Evolutionary conservation across 805 yeast species (phyloP), one percentile per base, ranked within the genome.

Genomic region (Candida adriatica): DNA sequence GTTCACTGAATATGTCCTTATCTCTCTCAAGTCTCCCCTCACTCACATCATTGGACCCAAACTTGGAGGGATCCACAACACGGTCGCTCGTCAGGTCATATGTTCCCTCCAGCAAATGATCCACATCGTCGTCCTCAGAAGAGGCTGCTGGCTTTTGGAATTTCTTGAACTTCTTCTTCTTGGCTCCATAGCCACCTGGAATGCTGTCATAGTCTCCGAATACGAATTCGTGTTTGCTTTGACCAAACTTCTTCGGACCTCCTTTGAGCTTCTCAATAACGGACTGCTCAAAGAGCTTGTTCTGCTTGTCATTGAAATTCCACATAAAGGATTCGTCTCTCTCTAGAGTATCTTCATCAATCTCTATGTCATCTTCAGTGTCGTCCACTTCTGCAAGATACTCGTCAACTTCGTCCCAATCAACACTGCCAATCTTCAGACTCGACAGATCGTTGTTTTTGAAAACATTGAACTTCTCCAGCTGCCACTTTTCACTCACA

Each of bases 391-490:
- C 50, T 14, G 44, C 41, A 15, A 49, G 16, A 31, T 45, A 57
- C 27, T 50, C 57, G 39, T 76, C 81, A 28, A 62, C 73, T 16
- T 78, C 87, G 14, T 70, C 59, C 90, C 90, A 82, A 51, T 79
- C 84, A 7, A 78, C 85, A 8, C 56, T 46, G 30, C 79, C 67
- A 29, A 63, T 54, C 30, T 76, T 59, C 32, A 64, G 56, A 30
- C 53, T 59, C 19, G 66, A 57, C 55, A 69, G 64, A 58, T 85
- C 95, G 11, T 88, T 75, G 51, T 86, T 86, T 51, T 82, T 81
- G 57, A 87, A 63, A 34, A 85, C 75, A 39, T 75, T 66, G 30
- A 68, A 70, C 49, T 78, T 75, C 55, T 86, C 96, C 33, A 64
- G 64, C 33, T 58, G 55, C 96, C 96, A 88, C 31, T 69, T 73